phyloP scores from a whole-genome alignment of 345 rosid species.

The Corymbia maculata region DNA sequence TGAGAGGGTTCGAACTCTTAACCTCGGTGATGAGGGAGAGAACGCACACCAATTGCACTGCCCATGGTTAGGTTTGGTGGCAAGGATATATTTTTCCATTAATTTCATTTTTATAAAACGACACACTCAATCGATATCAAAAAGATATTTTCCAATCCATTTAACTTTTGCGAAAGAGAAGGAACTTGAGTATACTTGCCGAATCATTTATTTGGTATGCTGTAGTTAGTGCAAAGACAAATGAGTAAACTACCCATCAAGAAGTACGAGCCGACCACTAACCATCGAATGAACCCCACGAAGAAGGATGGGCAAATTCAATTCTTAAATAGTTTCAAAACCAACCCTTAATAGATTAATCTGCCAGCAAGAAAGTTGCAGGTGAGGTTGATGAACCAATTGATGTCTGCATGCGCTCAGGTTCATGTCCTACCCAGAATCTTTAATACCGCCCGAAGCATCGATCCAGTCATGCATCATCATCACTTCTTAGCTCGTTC shows the following conservation, averaged over 20 bases:
- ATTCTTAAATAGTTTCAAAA: background rate
- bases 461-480: background rate
- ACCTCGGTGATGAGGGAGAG: too few species aligned
- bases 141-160: too few species aligned
- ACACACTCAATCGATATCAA: background rate
- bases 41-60: too few species aligned
- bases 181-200: fast-evolving
- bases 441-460: background rate
- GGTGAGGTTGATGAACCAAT: background rate
- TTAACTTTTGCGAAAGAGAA: background rate
- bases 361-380: background rate
- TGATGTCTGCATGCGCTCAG: background rate
- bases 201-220: background rate
- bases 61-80: too few species aligned
- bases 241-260: background rate
- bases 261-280: background rate
- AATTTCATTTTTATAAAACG: background rate
- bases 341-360: background rate
- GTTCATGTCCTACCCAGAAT: background rate
- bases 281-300: background rate
- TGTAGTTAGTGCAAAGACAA: background rate
- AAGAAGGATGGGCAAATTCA: background rate
- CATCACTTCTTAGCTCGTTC: background rate
- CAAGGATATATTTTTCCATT: too few species aligned
- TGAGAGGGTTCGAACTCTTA: too few species aligned